Evolutionary conservation across 768 basidiomycete species (phyloP).

Genomic region (Stropharia rugosoannulata): DNA sequence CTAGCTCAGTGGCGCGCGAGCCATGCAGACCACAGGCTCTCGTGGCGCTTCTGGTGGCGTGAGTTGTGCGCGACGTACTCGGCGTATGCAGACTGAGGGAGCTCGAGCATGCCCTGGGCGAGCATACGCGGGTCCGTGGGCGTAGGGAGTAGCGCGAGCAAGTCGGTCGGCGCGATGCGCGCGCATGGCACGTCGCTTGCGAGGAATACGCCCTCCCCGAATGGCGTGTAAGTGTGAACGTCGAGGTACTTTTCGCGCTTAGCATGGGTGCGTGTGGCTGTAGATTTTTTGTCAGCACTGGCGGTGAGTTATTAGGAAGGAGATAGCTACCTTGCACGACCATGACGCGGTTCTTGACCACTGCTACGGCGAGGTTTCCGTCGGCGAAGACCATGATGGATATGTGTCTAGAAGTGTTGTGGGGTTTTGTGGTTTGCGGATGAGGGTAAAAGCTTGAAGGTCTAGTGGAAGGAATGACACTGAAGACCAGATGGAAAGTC

Average conservation of each 20-base stretch:
- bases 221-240: conserved; percentile 62
- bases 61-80: conserved; percentile 56
- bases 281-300: not conserved
- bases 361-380: conserved; percentile 65
- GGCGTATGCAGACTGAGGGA: conserved; percentile 56
- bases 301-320: not conserved
- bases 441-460: not conserved
- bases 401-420: not conserved
- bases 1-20: not conserved
- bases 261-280: conserved; percentile 58
- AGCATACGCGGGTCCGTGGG: conserved; percentile 28
- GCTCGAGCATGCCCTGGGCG: conserved; percentile 58
- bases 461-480: conserved; percentile 17
- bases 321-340: conserved; percentile 59
- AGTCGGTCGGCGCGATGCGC: conserved; percentile 57
- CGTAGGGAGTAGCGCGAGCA: conserved; percentile 58
- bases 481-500: conserved; percentile 1
- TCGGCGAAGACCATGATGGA: conserved; percentile 39
- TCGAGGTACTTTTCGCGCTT: conserved; percentile 60
- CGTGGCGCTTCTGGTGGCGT: conserved; percentile 53
- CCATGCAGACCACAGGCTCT: conserved; percentile 49
- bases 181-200: conserved; percentile 57
- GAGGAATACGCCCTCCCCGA: conserved; percentile 67
- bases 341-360: conserved; percentile 68
- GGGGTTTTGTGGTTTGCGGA: not conserved